Percentiles rank a stretch among this genome's conserved stretches.
Conservation (phyloP, 371 early-diverging fungal genomes). For the Funneliformis caledonium region DNA sequence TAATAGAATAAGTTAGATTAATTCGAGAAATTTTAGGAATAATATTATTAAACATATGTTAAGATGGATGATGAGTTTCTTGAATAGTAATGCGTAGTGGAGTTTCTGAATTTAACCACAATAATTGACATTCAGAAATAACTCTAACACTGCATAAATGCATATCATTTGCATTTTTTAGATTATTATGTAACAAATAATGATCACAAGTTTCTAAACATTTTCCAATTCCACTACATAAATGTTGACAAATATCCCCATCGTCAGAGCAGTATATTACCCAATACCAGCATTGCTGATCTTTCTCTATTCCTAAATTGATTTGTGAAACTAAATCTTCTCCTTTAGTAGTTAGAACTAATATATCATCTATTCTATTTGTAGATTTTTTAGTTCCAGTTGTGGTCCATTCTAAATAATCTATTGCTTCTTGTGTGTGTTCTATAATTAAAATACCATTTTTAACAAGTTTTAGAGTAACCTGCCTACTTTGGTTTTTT, state of each 20-base stretch:
- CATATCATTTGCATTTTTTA: slow-evolving; percentile 14
- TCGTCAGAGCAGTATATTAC: neutral
- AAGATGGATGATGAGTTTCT: neutral
- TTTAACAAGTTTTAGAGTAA: neutral
- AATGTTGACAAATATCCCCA: too few relatives aligned
- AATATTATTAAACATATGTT: neutral
- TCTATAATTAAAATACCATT: neutral
- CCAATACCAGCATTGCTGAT: slow-evolving; percentile 2
- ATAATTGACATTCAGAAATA: neutral
- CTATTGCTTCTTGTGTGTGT: too few relatives aligned
- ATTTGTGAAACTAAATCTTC: neutral
- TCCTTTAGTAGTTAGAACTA: neutral
- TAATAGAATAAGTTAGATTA: too few relatives aligned
- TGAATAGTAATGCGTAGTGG: neutral
- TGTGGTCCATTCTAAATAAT: too few relatives aligned
- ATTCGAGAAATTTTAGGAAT: neutral
- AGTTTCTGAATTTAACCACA: neutral
- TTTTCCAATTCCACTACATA: slow-evolving; percentile 5
- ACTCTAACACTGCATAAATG: too few relatives aligned
- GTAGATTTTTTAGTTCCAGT: too few relatives aligned
- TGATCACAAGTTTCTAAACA: neutral
- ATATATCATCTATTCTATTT: too few relatives aligned
- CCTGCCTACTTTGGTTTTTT: neutral
- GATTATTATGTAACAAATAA: slow-evolving; percentile 3
- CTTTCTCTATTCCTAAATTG: neutral